phyloP scores from a whole-genome alignment of 176 grass and related monocot genomes.

The Oryza rufipogon region DNA sequence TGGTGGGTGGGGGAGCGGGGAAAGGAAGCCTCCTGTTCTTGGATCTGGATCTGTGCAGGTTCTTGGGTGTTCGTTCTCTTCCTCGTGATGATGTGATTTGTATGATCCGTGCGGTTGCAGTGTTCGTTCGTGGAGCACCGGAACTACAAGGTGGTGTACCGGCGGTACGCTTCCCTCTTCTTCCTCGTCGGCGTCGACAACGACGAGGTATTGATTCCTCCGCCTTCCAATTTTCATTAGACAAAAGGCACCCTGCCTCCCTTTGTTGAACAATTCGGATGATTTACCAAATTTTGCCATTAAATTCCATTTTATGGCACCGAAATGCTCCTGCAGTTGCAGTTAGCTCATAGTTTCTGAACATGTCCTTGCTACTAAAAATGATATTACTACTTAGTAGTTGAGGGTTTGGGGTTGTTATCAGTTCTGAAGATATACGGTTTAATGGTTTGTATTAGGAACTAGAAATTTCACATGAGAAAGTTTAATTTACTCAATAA shows the following conservation, averaged over 20 bases:
- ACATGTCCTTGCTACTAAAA: too few species aligned
- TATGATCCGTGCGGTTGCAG: slow-evolving; percentile 44
- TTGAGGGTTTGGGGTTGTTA: neutral
- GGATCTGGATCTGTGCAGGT: slow-evolving; percentile 28
- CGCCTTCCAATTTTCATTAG: too few species aligned
- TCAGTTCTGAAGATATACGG: neutral
- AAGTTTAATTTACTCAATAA: too few species aligned
- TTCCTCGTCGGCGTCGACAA: slow-evolving; percentile 98
- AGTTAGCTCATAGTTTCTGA: too few species aligned
- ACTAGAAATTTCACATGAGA: too few species aligned
- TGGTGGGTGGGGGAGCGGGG: neutral
- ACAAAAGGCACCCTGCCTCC: neutral
- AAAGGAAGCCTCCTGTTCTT: neutral
- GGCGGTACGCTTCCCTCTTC: slow-evolving; percentile 96
- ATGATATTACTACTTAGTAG: too few species aligned
- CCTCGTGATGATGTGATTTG: neutral
- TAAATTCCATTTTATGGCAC: too few species aligned
- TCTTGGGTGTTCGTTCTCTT: neutral
- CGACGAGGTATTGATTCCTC: slow-evolving; percentile 60
- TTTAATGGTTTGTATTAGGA: neutral
- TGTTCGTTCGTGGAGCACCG: slow-evolving; percentile 99
- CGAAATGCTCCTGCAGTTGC: too few species aligned
- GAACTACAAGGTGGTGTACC: slow-evolving; percentile 95
- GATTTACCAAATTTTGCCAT: too few species aligned
- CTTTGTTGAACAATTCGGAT: neutral